phyloP scores from a whole-genome alignment of 2,329 filamentous ascomycete genomes.

The Magnaporthiopsis incrustans region DNA sequence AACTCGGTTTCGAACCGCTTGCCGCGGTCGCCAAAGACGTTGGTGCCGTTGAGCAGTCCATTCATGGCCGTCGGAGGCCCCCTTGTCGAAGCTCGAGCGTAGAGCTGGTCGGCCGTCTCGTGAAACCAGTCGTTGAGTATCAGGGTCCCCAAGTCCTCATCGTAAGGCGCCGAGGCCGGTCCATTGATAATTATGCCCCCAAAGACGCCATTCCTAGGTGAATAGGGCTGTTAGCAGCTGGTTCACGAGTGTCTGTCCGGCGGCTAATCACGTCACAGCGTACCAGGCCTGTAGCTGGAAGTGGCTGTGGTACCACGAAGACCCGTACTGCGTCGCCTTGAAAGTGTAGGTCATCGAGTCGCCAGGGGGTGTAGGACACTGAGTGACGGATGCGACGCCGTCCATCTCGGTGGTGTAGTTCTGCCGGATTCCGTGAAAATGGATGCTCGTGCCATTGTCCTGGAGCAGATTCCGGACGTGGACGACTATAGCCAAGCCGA shows the following conservation, averaged over 20 bases:
- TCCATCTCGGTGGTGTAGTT: constrained; percentile 33
- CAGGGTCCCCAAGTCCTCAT: constrained; percentile 5
- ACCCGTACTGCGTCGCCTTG: constrained; percentile 45
- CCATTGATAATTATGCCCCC: constrained; percentile 51
- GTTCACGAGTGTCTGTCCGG: background rate
- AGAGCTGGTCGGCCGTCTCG: background rate
- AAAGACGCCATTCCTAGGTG: constrained; percentile 43
- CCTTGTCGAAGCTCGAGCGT: background rate
- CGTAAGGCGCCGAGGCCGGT: constrained; percentile 1
- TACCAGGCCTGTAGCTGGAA: constrained; percentile 23
- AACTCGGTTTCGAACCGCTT: constrained; percentile 21
- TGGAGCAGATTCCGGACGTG: constrained; percentile 59
- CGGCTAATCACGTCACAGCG: background rate
- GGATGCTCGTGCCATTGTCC: constrained; percentile 34
- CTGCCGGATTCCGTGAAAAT: constrained; percentile 42
- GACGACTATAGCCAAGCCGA: constrained; percentile 37
- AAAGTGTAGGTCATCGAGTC: constrained; percentile 41
- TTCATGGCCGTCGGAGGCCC: constrained; percentile 2
- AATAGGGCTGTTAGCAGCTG: constrained; percentile 14
- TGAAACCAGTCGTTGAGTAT: constrained; percentile 6
- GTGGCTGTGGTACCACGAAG: constrained; percentile 52
- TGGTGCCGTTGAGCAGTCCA: constrained; percentile 5
- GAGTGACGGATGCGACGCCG: constrained; percentile 29
- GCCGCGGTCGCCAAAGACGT: background rate
- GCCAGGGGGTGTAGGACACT: constrained; percentile 32